Evolutionary conservation across 768 basidiomycete genomes (phyloP), one percentile per base, ranked within the genome.

Genomic region (Cubamyces sp.): DNA sequence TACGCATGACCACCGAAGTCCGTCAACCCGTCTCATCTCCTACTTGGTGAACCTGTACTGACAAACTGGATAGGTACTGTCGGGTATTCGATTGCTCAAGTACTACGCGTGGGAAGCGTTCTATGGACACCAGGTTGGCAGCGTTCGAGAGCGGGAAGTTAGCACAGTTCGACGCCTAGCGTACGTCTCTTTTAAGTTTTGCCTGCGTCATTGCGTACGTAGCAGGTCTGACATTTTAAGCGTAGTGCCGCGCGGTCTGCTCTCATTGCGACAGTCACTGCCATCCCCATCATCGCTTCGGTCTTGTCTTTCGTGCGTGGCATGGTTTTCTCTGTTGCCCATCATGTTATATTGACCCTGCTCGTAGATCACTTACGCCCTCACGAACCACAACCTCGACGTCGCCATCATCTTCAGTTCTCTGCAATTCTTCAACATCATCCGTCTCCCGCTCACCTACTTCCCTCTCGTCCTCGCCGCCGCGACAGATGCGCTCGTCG

Each of bases 71-170:
- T 62, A 84, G 76, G 80, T 90, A 2, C 73, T 92, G 15, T 85
- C 87, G 71, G 92, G 92, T 2, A 95, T 97, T 82, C 88, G 92
- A 59, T 83, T 97, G 51, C 90, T 97, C 81, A 97, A 97, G 74
- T 87, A 88, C 73, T 96, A 95, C 73, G 88, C 90, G 2, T 95
- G 92, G 93, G 92, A 94, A 69, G 66, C 71, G 1, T 92, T 95
- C 0, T 96, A 93, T 74, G 79, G 94, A 9, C 77, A 85, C 12
- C 86, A 89, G 53, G 81, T 97, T 25, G 80, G 82, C 30, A 80
- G 79, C 19, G 88, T 90, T 68, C 81, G 96, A 51, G 78, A 78
- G 63, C 80, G 82, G 41, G 96, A 97, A 73, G 84, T 94, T 73
- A 73, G 68, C 81, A 88, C 80, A 43, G 82, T 83, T 30, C 64